These are phyloP conservation scores for Metschnikowia picachoensis DNA, from an alignment of 805 yeast genomes.

Conservation along the genomic window DNA sequence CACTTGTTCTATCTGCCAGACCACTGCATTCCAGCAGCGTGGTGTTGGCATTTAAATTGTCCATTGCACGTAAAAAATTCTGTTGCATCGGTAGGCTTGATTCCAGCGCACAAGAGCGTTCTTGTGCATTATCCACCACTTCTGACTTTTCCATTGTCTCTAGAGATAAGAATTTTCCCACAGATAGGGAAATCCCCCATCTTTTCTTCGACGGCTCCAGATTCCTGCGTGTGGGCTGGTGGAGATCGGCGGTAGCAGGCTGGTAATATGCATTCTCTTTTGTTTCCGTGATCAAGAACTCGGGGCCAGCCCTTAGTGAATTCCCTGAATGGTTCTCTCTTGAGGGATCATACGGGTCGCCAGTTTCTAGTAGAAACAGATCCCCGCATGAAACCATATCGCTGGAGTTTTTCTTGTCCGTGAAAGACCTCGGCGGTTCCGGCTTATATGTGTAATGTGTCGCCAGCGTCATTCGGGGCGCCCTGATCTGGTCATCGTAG, in stretches of 20 bases:
- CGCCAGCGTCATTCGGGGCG: slow-evolving; percentile 47
- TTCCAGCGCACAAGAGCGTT: not conserved
- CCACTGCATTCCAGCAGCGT: slow-evolving; percentile 10
- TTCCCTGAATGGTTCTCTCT: slow-evolving; percentile 3
- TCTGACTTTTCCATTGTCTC: not conserved
- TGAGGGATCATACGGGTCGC: slow-evolving; percentile 1
- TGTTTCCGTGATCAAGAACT: not conserved
- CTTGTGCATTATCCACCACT: not conserved
- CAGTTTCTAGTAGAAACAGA: not conserved
- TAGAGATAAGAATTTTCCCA: slow-evolving; percentile 7
- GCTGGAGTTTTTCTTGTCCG: slow-evolving; percentile 2
- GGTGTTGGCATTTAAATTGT: slow-evolving; percentile 13
- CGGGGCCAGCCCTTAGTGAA: slow-evolving; percentile 4
- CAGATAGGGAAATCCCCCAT: slow-evolving; percentile 6
- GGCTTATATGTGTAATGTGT: slow-evolving; percentile 25
- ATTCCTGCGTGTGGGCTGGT: slow-evolving; percentile 16
- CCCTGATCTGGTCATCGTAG: slow-evolving; percentile 53
- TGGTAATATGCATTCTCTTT: slow-evolving; percentile 5
- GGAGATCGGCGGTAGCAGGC: slow-evolving; percentile 17
- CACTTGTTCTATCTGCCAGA: not conserved
- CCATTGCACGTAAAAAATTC: slow-evolving; percentile 20
- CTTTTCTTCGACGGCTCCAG: slow-evolving; percentile 16
- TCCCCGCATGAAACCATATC: no score
- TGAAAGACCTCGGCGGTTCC: slow-evolving; percentile 16
- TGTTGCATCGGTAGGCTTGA: slow-evolving; percentile 5